Evolutionary conservation across 768 basidiomycete genomes (phyloP).

Genomic region (Rhodotorula toruloides): DNA sequence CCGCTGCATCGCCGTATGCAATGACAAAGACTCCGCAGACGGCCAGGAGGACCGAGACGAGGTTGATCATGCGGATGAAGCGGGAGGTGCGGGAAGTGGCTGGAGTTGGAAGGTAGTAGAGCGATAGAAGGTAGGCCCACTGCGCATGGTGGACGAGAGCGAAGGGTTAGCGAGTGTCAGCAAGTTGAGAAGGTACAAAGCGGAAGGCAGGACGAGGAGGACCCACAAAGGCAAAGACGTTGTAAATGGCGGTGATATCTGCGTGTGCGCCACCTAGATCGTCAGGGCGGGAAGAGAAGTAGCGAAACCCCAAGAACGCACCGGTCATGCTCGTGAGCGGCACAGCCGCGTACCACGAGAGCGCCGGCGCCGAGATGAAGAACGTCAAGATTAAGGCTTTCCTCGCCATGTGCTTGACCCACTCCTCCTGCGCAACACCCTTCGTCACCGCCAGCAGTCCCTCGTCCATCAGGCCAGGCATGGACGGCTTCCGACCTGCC

Average conservation of each 20-base stretch:
- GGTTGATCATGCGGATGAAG: conserved; percentile 55
- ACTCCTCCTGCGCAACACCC: neutral
- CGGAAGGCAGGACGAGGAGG: neutral
- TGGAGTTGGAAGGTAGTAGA: conserved; percentile 46
- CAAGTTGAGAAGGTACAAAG: neutral
- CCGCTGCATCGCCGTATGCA: conserved; percentile 58
- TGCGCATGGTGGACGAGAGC: conserved; percentile 79
- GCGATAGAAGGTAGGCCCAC: conserved; percentile 82
- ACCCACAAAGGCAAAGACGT: conserved; percentile 32
- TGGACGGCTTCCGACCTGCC: no score
- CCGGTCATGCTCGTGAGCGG: conserved; percentile 57
- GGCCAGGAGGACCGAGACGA: conserved; percentile 71
- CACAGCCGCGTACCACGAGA: conserved; percentile 38
- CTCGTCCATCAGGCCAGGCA: no score
- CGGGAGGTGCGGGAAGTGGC: conserved; percentile 36
- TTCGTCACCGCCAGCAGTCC: no score
- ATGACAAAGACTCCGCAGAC: conserved; percentile 73
- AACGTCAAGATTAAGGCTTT: conserved; percentile 50
- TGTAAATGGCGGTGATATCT: conserved; percentile 37
- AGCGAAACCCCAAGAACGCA: conserved; percentile 56
- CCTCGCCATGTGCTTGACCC: conserved; percentile 12
- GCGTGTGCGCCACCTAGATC: conserved; percentile 11
- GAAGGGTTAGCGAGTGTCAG: conserved; percentile 67
- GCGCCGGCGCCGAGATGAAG: conserved; percentile 56
- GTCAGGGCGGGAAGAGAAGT: conserved; percentile 36